Base-by-base conservation (phyloP, 208 protist genomes). In the Histomonas meleagridis region DNA sequence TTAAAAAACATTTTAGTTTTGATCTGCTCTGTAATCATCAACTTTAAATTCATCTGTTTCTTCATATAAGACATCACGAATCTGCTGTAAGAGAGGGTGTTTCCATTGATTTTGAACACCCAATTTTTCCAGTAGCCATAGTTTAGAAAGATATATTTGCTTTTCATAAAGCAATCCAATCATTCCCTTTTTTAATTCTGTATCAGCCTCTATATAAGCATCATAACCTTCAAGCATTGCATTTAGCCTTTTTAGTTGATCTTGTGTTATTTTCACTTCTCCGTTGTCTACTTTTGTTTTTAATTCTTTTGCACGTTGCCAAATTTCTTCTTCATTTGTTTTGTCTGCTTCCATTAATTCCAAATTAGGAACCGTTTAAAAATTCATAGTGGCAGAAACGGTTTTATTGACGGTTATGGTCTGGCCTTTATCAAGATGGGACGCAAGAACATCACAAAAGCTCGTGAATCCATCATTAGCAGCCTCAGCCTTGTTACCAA, bases 401-500 rank as follows among this genome's bases (percentile, higher is more conserved):
- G n/a, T n/a, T n/a, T n/a, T n/a, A n/a, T n/a, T n/a, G n/a, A n/a
- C 32, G 70, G 70, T 49, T 79, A 46, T 79, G 70, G 70, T 18
- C 70, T 9, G 46, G 12, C 70, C 49, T 79, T 79, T 79, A 76
- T 32, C 14, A 4, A 79, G 3, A 79, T 79, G 70, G 70, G 70
- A n/a, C 70, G 70, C 40, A 79, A 79, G 70, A 79, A 79, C 28
- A 18, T 79, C 4, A 79, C 40, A 32, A 23, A 35, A 23, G 70
- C 70, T n/a, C 70, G 70, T 35, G 70, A 79, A 43, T 79, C 70
- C 18, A 79, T 79, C 40, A 79, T 79, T 40, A 90, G 21, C 79
- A 55, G 97, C 95, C 96, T 99, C 57, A 96, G 97, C 93, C 96
- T 99, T 91, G 98, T 99, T 92, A 99, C 99, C 96, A 99, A 99